Evolutionary conservation across 257 asterid species (phyloP), one percentile per base, ranked within the genome.

Genomic region (Euphrasia confusa): DNA sequence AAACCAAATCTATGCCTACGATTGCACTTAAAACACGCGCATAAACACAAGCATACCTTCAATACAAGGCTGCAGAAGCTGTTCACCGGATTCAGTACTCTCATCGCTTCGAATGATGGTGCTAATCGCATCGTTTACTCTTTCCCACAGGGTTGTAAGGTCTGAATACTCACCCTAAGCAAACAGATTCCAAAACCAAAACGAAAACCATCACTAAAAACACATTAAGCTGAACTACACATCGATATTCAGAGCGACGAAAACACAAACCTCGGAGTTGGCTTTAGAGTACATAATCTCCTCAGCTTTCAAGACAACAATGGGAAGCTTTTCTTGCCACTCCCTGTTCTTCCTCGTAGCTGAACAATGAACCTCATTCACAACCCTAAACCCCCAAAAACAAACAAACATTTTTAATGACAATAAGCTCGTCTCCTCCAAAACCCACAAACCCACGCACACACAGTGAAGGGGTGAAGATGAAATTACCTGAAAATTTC

Each of bases 231-330:
- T 17, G 14, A 54, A 24, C 7, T 3, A 50, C 10, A 53, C 10
- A 53, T 0, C 72, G 63, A 71, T 64, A 42, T 40, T 0, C 54
- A 62, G 26, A n/a, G 57, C 1, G 14, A 10, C 14, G 3, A 35
- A 35, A 35, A 7, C 2, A 33, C 39, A 7, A 48, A 35, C 98
- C 94, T 88, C 90, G 64, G 96, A 84, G 79, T 83, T 88, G 69
- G 98, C 98, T 72, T 91, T 91, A 65, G 92, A 91, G 68, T 91
- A 91, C 84, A 91, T 76, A 63, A 91, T 91, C 77, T 91, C 95
- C 70, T 91, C 98, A 72, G 92, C 94, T 80, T 79, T 88, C 66
- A 91, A 63, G 35, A 86, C 98, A 61, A 91, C 98, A 79, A 86
- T 74, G 64, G 98, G 98, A 35, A 88, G 94, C 73, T 85, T 91